These are phyloP conservation scores for Microsporum canis DNA, from an alignment of 2,329 filamentous ascomycete species.

Conservation along the genomic window DNA sequence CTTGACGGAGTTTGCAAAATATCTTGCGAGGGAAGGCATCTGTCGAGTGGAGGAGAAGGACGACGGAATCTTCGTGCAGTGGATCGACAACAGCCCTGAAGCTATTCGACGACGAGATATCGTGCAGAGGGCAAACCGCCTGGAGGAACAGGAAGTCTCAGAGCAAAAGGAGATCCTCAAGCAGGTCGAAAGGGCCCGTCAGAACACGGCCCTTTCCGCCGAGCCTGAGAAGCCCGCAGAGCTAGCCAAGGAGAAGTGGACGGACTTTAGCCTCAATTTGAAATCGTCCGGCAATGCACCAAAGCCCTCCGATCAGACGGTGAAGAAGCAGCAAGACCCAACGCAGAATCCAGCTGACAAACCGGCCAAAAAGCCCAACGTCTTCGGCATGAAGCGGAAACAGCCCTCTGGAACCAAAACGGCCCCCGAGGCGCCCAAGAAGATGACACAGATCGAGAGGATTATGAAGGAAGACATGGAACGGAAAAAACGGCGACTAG, in stretches of 20 bases:
- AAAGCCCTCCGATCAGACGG: not conserved
- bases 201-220: slow-evolving; percentile 23
- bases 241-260: slow-evolving; percentile 3
- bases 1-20: slow-evolving; percentile 80
- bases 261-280: not conserved
- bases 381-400: slow-evolving; percentile 1
- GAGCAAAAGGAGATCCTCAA: slow-evolving; percentile 71
- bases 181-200: slow-evolving; percentile 66
- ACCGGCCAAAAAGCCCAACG: not conserved
- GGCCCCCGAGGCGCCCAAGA: not conserved
- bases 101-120: slow-evolving; percentile 70
- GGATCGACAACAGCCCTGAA: slow-evolving; percentile 86
- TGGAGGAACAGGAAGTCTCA: slow-evolving; percentile 73
- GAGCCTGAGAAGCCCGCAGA: not conserved
- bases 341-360: not conserved
- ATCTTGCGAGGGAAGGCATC: slow-evolving; percentile 73
- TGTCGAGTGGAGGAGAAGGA: slow-evolving; percentile 83
- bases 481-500: slow-evolving; percentile 10
- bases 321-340: not conserved
- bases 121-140: slow-evolving; percentile 75
- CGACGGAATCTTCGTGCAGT: slow-evolving; percentile 71
- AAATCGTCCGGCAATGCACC: not conserved
- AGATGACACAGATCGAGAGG: slow-evolving; percentile 12
- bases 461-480: slow-evolving; percentile 16
- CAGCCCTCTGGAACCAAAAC: not conserved